Conservation (phyloP, 805 yeast species). For the Pichia insulana region DNA sequence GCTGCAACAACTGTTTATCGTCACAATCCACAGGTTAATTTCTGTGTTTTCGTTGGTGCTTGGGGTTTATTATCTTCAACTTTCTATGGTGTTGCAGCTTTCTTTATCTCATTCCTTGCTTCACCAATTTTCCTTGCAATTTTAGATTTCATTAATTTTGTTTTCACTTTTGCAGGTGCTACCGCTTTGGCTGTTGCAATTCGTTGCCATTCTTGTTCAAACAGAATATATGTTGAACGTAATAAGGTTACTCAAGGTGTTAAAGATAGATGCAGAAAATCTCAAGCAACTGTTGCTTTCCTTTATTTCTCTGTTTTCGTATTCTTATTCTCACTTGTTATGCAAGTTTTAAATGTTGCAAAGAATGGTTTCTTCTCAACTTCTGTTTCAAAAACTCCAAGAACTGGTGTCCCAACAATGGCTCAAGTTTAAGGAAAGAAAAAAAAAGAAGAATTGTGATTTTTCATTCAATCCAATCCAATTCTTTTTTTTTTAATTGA, state of each 20-base stretch:
- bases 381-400: conserved; percentile 42
- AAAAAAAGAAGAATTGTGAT: too few species aligned
- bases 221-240: conserved; percentile 49
- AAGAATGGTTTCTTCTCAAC: conserved; percentile 53
- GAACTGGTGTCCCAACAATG: conserved; percentile 85
- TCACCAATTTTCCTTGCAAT: conserved; percentile 74
- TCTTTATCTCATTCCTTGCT: conserved; percentile 68
- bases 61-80: conserved; percentile 78
- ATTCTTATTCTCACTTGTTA: conserved; percentile 54
- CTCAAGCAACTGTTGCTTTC: conserved; percentile 79
- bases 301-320: conserved; percentile 75
- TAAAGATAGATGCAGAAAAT: conserved; percentile 84
- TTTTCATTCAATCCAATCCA: too few species aligned
- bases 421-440: conserved; percentile 81
- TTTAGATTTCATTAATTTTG: conserved; percentile 79
- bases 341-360: conserved; percentile 43
- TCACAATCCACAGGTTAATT: conserved; percentile 75
- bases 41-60: conserved; percentile 78
- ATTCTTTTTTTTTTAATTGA: background rate
- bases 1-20: conserved; percentile 51
- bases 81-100: conserved; percentile 70
- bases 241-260: conserved; percentile 74
- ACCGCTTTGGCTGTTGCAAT: conserved; percentile 89
- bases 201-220: conserved; percentile 77
- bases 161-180: conserved; percentile 92